These are phyloP conservation scores for Ascochyta clinopodiicola DNA, from an alignment of 2,329 filamentous ascomycete species.

Conservation along the genomic window DNA sequence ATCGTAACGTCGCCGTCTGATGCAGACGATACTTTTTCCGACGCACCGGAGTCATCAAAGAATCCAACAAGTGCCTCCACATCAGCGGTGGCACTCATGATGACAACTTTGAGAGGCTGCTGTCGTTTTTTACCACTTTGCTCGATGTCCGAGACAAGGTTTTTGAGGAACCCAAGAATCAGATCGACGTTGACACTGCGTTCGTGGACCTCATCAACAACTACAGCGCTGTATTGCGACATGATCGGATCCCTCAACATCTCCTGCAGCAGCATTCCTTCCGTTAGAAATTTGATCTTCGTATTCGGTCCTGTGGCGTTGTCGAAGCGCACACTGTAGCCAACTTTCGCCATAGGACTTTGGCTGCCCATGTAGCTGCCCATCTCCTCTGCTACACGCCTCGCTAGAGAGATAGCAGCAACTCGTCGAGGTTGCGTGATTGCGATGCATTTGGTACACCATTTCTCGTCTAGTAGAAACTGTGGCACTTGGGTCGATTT, in stretches of 20 bases:
- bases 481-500: constrained; percentile 98
- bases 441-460: constrained; percentile 81
- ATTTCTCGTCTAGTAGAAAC: constrained; percentile 79
- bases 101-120: constrained; percentile 78
- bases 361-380: constrained; percentile 67
- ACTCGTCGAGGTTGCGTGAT: constrained; percentile 95
- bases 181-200: constrained; percentile 93
- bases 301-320: constrained; percentile 82
- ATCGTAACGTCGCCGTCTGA: constrained; percentile 2
- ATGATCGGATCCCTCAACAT: constrained; percentile 84
- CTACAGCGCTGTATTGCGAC: constrained; percentile 82
- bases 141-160: constrained; percentile 69
- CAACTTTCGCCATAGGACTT: constrained; percentile 71
- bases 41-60: constrained; percentile 59
- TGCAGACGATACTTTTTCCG: constrained; percentile 21
- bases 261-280: constrained; percentile 95
- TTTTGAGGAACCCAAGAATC: constrained; percentile 84
- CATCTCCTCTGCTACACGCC: constrained; percentile 86
- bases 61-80: constrained; percentile 79
- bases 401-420: constrained; percentile 88
- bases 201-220: constrained; percentile 98
- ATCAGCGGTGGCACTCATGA: constrained; percentile 98
- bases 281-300: constrained; percentile 90
- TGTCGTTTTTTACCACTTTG: constrained; percentile 67
- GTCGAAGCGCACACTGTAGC: constrained; percentile 95